Percentiles rank a stretch among this genome's conserved stretches.
phyloP scores from a whole-genome alignment of 2,329 filamentous ascomycete species.

The Trichoderma sp. region DNA sequence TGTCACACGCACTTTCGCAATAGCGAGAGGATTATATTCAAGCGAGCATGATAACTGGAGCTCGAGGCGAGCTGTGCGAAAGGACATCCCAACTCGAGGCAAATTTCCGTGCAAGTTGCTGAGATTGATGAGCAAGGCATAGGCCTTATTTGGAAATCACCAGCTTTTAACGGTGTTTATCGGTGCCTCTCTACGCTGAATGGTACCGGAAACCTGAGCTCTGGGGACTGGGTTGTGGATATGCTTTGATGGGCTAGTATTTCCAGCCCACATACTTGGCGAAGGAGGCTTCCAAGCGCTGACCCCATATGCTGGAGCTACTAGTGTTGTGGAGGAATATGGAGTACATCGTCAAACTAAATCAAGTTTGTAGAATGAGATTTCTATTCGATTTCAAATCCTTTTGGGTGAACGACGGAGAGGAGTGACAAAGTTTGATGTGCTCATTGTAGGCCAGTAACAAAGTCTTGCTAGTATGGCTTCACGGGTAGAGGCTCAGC shows the following conservation, averaged over 20 bases:
- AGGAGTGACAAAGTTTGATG: background rate
- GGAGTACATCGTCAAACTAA: background rate
- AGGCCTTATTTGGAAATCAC: background rate
- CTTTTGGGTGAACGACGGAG: no score
- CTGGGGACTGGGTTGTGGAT: background rate
- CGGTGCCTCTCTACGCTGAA: background rate
- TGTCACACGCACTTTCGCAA: background rate
- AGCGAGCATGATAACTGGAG: conserved; percentile 1
- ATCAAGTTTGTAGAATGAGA: background rate
- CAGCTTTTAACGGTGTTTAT: background rate
- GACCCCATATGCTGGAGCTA: background rate
- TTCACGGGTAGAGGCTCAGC: background rate
- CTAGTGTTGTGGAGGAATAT: background rate
- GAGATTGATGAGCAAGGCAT: background rate
- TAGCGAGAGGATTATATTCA: background rate
- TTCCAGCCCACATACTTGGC: background rate
- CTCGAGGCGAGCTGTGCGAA: background rate
- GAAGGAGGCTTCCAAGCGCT: background rate
- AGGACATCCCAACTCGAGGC: background rate
- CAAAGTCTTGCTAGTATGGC: no score
- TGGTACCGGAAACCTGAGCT: background rate
- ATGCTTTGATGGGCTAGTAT: background rate
- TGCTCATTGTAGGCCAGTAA: background rate
- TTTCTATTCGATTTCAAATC: background rate
- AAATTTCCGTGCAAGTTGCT: background rate